Percentiles rank a stretch among this genome's conserved stretches.
Conservation (phyloP, 345 rosid genomes). For the Cardiospermum halicacabum region DNA sequence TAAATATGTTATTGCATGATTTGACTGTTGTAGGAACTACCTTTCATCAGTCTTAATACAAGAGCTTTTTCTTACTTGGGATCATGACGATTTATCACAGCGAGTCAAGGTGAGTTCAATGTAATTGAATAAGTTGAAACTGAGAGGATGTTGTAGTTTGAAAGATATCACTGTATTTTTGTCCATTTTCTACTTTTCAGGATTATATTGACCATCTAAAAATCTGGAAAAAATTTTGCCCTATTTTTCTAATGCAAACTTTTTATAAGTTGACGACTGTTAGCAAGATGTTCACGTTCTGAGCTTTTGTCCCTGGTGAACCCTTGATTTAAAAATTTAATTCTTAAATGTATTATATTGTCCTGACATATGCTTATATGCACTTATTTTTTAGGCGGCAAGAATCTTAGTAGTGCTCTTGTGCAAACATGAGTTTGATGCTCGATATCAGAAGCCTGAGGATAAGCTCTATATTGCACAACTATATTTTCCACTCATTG, state of each 20-base stretch:
- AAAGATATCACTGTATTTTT: not conserved
- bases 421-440: constrained; percentile 97
- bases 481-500: constrained; percentile 86
- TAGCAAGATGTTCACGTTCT: not conserved
- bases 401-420: constrained; percentile 82
- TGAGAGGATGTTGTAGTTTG: not conserved
- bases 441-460: constrained; percentile 97
- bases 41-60: constrained; percentile 92
- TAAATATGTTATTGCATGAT: constrained; percentile 10
- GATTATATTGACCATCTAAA: not conserved
- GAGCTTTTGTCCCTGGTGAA: not conserved
- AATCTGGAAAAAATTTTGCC: not conserved
- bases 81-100: constrained; percentile 92
- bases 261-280: constrained; percentile 3
- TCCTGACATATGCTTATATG: constrained; percentile 18
- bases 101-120: constrained; percentile 68
- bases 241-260: constrained; percentile 14
- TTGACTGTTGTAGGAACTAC: constrained; percentile 76
- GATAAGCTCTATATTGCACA: constrained; percentile 97
- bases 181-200: not conserved
- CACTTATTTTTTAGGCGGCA: constrained; percentile 87
- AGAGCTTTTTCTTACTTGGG: constrained; percentile 95
- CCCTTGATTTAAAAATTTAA: not conserved
- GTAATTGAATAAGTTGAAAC: not conserved
- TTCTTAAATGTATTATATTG: not conserved